Evolutionary conservation across 306 rosid species (phyloP), one percentile per base, ranked within the genome.

Genomic region (Canavalia ensiformis): DNA sequence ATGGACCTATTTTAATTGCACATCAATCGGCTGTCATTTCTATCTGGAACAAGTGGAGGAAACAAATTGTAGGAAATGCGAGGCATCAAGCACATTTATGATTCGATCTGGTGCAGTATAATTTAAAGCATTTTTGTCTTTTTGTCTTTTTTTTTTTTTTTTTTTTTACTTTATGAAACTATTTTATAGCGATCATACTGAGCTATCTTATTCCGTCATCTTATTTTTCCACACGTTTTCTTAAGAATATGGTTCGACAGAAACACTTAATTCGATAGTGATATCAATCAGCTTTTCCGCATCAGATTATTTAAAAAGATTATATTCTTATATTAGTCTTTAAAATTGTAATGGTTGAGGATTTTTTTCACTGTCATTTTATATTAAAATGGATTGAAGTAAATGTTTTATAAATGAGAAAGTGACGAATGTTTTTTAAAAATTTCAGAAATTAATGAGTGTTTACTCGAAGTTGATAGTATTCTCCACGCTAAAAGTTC

Each of bases 21-120:
- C 11, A 60, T 31, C 33, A 33, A 33, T 0, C 41, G 4, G 3
- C 33, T 33, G 8, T 5, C 25, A 60, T 60, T 60, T 1, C 1
- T 8, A 4, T 18, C 30, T 4, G 11, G 66, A 33, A 30, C 13
- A 31, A 3, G 65, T 8, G 3, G 5, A 8, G 6, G n/a, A 33
- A 59, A 59, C 41, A 33, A 59, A 59, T 59, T 59, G 66, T 59
- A 59, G 0, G 41, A 59, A 59, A 30, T 18, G 25, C 25, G 25
- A 18, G 25, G 25, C 25, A 18, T 18, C 25, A 18, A 18, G 25
- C 25, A n/a, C 58, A 57, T 8, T 57, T 12, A 37, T 51, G 57
- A 50, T 50, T 66, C 30, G 30, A 57, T 72, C 31, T 55, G 54
- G 47, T 72, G 70, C 49, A 56, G 34, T 45, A 6, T 44, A 30